Evolutionary conservation across 768 basidiomycete species (phyloP), one percentile per base, ranked within the genome.

Genomic region (Exsudoporus frostii): DNA sequence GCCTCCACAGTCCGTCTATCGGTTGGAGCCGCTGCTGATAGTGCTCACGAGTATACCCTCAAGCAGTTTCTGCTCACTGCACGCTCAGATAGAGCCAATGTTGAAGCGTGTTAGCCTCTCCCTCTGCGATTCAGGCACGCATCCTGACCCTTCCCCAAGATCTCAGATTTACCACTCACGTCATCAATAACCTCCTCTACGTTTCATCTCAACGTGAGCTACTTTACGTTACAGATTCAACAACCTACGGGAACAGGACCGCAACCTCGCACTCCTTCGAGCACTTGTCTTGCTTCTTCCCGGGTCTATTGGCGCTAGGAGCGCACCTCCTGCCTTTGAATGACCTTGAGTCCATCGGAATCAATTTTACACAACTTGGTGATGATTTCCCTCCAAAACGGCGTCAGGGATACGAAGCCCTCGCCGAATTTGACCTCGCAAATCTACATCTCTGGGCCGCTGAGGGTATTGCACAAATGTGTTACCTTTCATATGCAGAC

Each of bases 261-360:
- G 54, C 60, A 15, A 74, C 79, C 22, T 72, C 76, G 10, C 80
- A 85, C 58, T 61, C 65, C 20, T 81, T 89, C 49, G 88, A 90
- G 56, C 88, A 91, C 61, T 71, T 91, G 25, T 82, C 88, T 11
- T 90, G 88, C 68, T 91, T 90, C 72, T 75, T 88, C 44, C 87
- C 88, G 0, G 88, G 89, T 15, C 71, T 90, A 15, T 74, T 91
- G 45, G 86, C 88, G 5, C 75, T 91, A 4, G 88, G 89, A 24
- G 85, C 72, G 5, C 78, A 85, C 56, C 78, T 78, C 11, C 76
- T 90, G 45, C 81, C 81, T 24, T 71, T 85, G 46, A 75, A 83
- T 51, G 68, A 81, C 47, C 75, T 85, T 3, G 68, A 73, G 24
- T 63, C 72, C 0, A 58, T 79, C 15, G 80, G 79, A 10, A 75